Percentiles rank a stretch among this genome's conserved stretches.
These are phyloP conservation scores for Eutypa lata DNA, from an alignment of 2,329 filamentous ascomycete species.

Conservation along the genomic window DNA sequence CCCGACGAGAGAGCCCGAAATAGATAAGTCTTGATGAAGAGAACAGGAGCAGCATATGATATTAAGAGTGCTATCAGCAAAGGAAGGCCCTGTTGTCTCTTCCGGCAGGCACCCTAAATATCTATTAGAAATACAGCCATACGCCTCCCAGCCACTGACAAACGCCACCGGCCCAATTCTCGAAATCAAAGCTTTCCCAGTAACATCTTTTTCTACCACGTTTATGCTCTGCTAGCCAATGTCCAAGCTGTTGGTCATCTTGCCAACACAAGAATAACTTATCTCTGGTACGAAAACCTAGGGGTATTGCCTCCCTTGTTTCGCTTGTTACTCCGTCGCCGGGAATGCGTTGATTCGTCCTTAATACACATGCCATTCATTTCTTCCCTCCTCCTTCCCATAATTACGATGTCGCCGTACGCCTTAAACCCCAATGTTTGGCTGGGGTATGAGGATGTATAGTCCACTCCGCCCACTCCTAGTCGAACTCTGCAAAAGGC, in stretches of 20 bases:
- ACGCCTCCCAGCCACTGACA: no score
- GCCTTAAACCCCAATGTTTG: slow-evolving; percentile 2
- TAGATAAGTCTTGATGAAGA: no score
- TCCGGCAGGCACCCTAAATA: background rate
- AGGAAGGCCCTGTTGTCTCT: no score
- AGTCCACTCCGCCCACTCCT: background rate
- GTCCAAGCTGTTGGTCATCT: background rate
- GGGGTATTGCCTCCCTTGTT: slow-evolving; percentile 24
- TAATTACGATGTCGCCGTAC: slow-evolving; percentile 8
- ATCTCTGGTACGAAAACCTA: slow-evolving; percentile 5
- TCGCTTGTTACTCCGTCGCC: slow-evolving; percentile 18
- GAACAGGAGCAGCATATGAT: no score
- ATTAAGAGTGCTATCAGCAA: no score
- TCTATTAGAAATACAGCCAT: background rate
- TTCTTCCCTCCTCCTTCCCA: slow-evolving; percentile 16
- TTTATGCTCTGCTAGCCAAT: background rate
- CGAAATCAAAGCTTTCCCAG: background rate
- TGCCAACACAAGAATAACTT: background rate
- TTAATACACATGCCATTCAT: slow-evolving; percentile 27
- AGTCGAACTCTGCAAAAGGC: background rate
- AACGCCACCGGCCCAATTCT: no score
- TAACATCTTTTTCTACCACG: background rate
- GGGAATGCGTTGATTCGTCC: background rate
- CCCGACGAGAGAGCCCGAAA: no score
- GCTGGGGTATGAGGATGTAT: slow-evolving; percentile 1